A percentile compares a stretch with the other conserved stretches of the same genome.
These are phyloP conservation scores for Cercospora sesami DNA, from an alignment of 2,329 filamentous ascomycete genomes.

Conservation along the genomic window DNA sequence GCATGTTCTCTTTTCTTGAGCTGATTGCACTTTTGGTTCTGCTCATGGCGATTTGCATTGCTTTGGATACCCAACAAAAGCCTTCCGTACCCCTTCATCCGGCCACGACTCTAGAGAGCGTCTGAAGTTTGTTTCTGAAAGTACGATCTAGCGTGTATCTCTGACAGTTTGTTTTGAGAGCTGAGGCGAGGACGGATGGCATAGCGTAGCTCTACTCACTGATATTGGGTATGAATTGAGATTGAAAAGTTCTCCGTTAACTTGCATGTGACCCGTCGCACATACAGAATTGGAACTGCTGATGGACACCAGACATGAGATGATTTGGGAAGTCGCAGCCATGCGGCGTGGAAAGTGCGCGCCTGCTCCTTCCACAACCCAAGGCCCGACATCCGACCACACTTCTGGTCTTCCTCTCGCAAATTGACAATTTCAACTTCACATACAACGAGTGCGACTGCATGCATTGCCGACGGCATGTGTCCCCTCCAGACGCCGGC, in stretches of 20 bases:
- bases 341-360: neutral
- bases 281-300: neutral
- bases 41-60: conserved; percentile 13
- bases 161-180: conserved; percentile 4
- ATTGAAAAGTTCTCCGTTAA: neutral
- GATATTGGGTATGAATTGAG: conserved; percentile 9
- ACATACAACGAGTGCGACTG: neutral
- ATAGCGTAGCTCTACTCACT: conserved; percentile 13
- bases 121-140: conserved; percentile 8
- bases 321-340: neutral
- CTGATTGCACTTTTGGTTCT: conserved; percentile 7
- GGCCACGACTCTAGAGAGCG: neutral
- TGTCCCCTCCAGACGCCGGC: neutral
- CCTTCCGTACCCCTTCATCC: neutral
- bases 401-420: neutral
- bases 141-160: conserved; percentile 17
- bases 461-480: neutral
- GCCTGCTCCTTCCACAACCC: neutral
- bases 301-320: neutral
- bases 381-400: neutral
- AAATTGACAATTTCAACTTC: neutral
- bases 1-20: neutral
- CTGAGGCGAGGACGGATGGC: neutral
- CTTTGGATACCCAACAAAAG: conserved; percentile 14
- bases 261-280: neutral